These are phyloP conservation scores for Calonectria pseudoreteaudii DNA, from an alignment of 2,329 filamentous ascomycete genomes.

Conservation along the genomic window DNA sequence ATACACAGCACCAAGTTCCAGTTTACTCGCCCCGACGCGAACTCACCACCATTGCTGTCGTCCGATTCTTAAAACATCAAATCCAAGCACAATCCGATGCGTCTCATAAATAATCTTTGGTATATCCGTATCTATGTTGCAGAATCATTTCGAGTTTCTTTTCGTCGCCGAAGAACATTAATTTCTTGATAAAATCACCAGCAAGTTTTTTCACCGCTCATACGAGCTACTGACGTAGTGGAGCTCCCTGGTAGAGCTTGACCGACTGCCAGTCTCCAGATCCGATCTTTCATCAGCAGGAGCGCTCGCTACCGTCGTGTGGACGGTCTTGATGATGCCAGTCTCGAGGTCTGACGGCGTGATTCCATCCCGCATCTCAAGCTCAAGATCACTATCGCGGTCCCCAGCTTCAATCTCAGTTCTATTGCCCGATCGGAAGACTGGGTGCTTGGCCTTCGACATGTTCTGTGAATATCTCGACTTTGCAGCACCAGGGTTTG, in stretches of 20 bases:
- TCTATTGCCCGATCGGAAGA: slow-evolving; percentile 3
- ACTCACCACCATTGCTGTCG: not conserved
- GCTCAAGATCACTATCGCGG: slow-evolving; percentile 13
- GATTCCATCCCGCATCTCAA: not conserved
- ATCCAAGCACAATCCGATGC: not conserved
- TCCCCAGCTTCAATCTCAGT: slow-evolving; percentile 24
- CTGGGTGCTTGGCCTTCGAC: not conserved
- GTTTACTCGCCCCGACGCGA: no score
- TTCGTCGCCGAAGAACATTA: not conserved
- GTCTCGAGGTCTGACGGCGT: not conserved
- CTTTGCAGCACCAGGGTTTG: not conserved
- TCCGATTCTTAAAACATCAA: not conserved
- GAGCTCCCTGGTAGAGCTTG: slow-evolving; percentile 31
- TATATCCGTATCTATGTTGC: not conserved
- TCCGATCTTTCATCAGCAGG: not conserved
- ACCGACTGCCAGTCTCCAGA: slow-evolving; percentile 24
- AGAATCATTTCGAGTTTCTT: not conserved
- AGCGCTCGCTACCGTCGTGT: slow-evolving; percentile 31
- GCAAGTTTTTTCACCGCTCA: not conserved
- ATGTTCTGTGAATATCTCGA: not conserved
- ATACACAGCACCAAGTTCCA: not conserved
- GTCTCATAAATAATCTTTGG: not conserved
- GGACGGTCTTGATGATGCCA: slow-evolving; percentile 35
- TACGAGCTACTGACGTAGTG: slow-evolving; percentile 10
- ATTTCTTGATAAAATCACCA: not conserved